Percentiles rank a stretch among this genome's conserved stretches.
Conservation (phyloP, 1,284 basidiomycete species). For the Malassezia sympodialis region DNA sequence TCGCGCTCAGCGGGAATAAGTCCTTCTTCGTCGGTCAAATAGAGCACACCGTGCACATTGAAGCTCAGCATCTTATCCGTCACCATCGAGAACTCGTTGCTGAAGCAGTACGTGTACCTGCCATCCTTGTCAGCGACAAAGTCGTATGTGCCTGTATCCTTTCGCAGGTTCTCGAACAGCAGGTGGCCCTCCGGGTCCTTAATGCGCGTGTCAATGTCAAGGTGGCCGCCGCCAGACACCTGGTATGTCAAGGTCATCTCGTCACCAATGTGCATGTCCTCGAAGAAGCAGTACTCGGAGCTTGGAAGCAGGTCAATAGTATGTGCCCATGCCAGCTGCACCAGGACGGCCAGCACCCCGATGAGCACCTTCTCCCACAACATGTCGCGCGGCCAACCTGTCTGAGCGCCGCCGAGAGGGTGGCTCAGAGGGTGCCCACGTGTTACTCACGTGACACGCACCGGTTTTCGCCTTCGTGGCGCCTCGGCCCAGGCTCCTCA, state of each 20-base stretch:
- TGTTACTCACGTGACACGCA: constrained; percentile 1
- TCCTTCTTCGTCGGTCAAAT: constrained; percentile 70
- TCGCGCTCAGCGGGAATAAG: constrained; percentile 77
- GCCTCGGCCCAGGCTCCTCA: background rate
- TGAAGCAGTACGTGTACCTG: constrained; percentile 90
- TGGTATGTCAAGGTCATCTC: constrained; percentile 99
- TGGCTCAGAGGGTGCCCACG: background rate
- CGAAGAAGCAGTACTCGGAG: constrained; percentile 92
- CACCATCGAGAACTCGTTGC: constrained; percentile 90
- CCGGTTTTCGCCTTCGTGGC: background rate
- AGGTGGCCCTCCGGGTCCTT: constrained; percentile 56
- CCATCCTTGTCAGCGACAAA: constrained; percentile 79
- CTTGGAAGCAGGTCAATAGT: constrained; percentile 60
- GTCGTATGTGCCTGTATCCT: constrained; percentile 79
- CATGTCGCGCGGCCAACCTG: background rate
- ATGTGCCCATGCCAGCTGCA: constrained; percentile 30
- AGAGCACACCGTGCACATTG: constrained; percentile 96
- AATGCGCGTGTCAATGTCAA: constrained; percentile 95
- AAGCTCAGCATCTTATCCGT: constrained; percentile 79
- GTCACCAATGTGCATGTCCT: constrained; percentile 86
- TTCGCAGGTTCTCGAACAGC: constrained; percentile 68
- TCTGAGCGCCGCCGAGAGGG: background rate
- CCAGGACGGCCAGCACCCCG: constrained; percentile 12
- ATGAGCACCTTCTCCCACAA: constrained; percentile 3
- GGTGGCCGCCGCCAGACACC: constrained; percentile 87